These are phyloP conservation scores for Leersia perrieri DNA, from an alignment of 176 grass and related monocot species.

Conservation along the genomic window DNA sequence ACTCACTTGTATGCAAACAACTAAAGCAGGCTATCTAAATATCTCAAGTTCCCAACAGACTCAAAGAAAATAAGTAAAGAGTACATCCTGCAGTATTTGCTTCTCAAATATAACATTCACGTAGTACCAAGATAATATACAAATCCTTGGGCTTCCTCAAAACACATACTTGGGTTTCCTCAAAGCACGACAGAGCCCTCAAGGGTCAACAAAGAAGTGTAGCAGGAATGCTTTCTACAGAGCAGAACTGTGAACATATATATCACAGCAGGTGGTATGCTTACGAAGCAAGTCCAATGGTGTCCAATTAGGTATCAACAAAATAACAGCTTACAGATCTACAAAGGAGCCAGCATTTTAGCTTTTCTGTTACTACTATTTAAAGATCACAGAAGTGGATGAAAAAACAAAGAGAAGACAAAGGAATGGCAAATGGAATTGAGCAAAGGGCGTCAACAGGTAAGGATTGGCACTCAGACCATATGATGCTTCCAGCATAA, in stretches of 20 bases:
- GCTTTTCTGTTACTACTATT: too few species aligned
- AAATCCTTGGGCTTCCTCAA: background rate
- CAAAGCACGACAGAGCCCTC: background rate
- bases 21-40: slow-evolving; percentile 12
- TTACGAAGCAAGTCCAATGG: background rate
- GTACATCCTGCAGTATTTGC: background rate
- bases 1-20: background rate
- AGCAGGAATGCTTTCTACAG: background rate
- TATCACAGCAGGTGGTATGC: background rate
- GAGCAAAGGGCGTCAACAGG: background rate
- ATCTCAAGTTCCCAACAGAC: background rate
- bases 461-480: background rate
- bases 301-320: background rate
- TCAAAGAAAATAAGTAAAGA: slow-evolving; percentile 12
- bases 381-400: background rate
- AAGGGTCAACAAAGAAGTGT: background rate
- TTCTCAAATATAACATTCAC: background rate
- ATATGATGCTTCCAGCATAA: background rate
- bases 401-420: background rate
- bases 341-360: background rate
- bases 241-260: background rate
- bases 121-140: background rate
- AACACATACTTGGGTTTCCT: background rate
- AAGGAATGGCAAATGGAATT: background rate
- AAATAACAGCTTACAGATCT: background rate